phyloP scores from a whole-genome alignment of 306 rosid species.

The Fragaria vesca region DNA sequence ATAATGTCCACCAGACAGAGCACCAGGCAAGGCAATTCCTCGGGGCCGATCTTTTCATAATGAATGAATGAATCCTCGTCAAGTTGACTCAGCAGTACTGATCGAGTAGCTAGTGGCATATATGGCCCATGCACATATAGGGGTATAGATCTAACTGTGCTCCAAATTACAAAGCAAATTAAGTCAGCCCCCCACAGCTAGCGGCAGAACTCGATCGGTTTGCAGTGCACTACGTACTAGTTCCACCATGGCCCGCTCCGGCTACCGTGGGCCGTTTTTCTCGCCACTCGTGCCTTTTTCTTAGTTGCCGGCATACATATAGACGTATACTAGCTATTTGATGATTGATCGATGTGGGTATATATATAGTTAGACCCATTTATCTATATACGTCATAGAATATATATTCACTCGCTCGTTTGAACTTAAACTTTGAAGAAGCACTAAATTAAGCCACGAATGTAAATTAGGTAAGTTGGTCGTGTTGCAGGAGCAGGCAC shows the following conservation, averaged over 20 bases:
- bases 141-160: not conserved
- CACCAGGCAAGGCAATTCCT: not conserved
- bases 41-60: conserved; percentile 19
- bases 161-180: not conserved
- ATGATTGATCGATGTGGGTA: too few relatives aligned
- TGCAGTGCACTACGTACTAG: not conserved
- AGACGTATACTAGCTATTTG: too few relatives aligned
- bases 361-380: too few relatives aligned
- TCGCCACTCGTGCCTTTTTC: not conserved
- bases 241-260: conserved; percentile 6
- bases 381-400: too few relatives aligned
- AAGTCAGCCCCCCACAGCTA: not conserved
- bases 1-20: not conserved
- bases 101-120: not conserved
- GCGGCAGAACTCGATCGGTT: not conserved
- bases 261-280: conserved; percentile 4
- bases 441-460: not conserved
- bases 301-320: too few relatives aligned
- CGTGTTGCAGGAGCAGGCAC: not conserved
- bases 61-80: not conserved
- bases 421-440: not conserved
- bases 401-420: not conserved
- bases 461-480: not conserved
- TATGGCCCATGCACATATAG: conserved; percentile 8
- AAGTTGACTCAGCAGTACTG: conserved; percentile 12